Evolutionary conservation across 2,329 filamentous ascomycete species (phyloP).

Genomic region (Verticillium longisporum): DNA sequence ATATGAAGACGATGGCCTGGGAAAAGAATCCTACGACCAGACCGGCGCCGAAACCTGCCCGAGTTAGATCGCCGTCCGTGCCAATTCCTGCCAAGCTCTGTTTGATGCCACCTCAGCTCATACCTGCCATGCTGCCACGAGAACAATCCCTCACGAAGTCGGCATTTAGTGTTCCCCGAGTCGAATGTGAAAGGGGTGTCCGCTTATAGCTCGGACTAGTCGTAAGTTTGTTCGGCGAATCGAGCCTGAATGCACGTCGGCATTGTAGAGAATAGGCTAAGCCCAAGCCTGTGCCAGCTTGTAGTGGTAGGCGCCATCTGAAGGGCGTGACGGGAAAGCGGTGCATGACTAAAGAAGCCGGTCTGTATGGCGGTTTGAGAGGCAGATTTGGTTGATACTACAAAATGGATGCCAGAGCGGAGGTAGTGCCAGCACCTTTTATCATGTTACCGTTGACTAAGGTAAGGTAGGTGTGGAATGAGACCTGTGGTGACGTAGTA

Average conservation of each 20-base stretch:
- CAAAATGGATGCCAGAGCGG: too few relatives aligned
- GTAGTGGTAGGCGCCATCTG: constrained; percentile 1
- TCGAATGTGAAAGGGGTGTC: background rate
- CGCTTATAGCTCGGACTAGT: background rate
- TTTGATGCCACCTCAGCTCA: background rate
- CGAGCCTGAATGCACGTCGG: background rate
- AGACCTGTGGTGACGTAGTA: too few relatives aligned
- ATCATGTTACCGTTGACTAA: too few relatives aligned
- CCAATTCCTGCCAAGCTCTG: background rate
- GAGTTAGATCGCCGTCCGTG: background rate
- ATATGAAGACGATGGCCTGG: constrained; percentile 58
- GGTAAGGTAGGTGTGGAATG: too few relatives aligned
- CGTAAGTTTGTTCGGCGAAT: background rate
- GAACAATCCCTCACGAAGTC: constrained; percentile 8
- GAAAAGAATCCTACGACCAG: constrained; percentile 65
- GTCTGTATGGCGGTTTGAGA: background rate
- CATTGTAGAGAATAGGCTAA: constrained; percentile 1
- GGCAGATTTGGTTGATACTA: too few relatives aligned
- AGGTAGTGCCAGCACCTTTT: background rate
- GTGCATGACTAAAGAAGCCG: constrained; percentile 1
- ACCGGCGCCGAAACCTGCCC: constrained; percentile 53
- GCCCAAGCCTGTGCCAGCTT: constrained; percentile 7
- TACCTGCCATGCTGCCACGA: constrained; percentile 5
- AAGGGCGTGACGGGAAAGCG: background rate
- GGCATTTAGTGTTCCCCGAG: background rate